Evolutionary conservation across 345 rosid genomes (phyloP), one percentile per base, ranked within the genome.

Genomic region (Chamaenerion angustifolium): DNA sequence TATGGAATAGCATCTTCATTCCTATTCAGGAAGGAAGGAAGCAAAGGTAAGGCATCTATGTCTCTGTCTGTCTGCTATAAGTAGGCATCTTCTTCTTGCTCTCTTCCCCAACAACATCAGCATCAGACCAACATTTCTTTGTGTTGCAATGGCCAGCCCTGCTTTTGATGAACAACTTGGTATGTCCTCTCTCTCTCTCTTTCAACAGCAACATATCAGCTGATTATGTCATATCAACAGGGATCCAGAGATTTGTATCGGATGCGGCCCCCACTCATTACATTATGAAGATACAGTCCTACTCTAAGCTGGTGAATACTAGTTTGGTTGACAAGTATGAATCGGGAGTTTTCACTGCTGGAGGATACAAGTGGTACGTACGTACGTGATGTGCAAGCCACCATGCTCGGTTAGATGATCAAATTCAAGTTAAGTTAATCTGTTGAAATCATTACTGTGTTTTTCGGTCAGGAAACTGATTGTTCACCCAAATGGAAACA

Each of bases 281-380:
- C 71, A 19, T 42, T 8, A 51, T 79, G 56, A 74, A 66, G 53
- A 69, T 82, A 51, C 68, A 79, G 58, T 65, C 58, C 10, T 77
- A 68, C 60, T 79, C 85, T 25, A 56, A 63, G 56, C 74, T 77
- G 31, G 10, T 63, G 25, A 72, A 73, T 58, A 64, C 58, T 64
- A 54, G 60, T 16, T 31, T 7, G 5, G 45, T 68, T 37, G 78
- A 72, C 25, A 79, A 71, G 52, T 82, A 79, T 45, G 95, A 82
- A 71, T 70, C 88, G 1, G 74, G 56, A 27, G 64, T 56, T 56
- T 81, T 85, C 64, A 75, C 74, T 68, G 90, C 90, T 14, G 73
- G 79, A 48, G 90, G 90, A 58, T 77, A 68, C 71, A 76, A 72
- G 71, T 85, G 95, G 90, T 79, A 65, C 43, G 35, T 79, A 65